Conservation (phyloP, 2,329 filamentous ascomycete genomes). For the Cadophora malorum region DNA sequence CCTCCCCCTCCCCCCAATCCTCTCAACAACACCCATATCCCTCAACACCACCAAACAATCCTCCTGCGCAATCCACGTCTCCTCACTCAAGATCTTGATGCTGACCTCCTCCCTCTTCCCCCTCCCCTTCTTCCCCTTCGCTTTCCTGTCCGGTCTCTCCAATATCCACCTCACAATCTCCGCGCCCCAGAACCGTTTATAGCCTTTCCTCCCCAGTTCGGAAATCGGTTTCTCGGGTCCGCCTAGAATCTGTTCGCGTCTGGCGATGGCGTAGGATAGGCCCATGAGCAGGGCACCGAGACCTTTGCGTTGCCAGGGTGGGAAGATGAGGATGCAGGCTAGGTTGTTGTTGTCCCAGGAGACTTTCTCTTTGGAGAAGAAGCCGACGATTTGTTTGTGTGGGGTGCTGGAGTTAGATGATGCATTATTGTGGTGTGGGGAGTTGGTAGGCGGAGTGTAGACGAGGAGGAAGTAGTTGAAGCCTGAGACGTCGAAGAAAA, state of each 20-base stretch:
- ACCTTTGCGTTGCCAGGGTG: conserved; percentile 91
- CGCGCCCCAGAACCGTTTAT: conserved; percentile 84
- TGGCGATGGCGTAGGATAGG: conserved; percentile 89
- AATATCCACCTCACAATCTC: conserved; percentile 78
- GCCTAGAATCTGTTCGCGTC: conserved; percentile 81
- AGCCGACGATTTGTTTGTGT: conserved; percentile 76
- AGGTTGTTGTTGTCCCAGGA: conserved; percentile 99
- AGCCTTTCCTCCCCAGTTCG: conserved; percentile 82
- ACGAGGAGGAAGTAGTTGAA: conserved; percentile 96
- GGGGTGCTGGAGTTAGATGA: conserved; percentile 47
- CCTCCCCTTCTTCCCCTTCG: conserved; percentile 38
- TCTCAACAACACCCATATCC: conserved; percentile 76
- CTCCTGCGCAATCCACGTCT: conserved; percentile 84
- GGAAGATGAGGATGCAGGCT: conserved; percentile 94
- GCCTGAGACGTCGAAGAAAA: conserved; percentile 94
- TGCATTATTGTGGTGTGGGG: conserved; percentile 50
- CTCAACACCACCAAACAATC: conserved; percentile 81
- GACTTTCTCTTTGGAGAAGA: conserved; percentile 98
- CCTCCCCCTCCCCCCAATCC: conserved; percentile 48
- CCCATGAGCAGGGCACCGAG: conserved; percentile 90
- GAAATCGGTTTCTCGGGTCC: conserved; percentile 95
- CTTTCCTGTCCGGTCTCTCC: conserved; percentile 34
- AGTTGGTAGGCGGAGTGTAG: conserved; percentile 57
- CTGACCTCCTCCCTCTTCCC: conserved; percentile 55
- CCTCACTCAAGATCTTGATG: conserved; percentile 73